Evolutionary conservation across 345 rosid genomes (phyloP).

Genomic region (Camelina neglecta): DNA sequence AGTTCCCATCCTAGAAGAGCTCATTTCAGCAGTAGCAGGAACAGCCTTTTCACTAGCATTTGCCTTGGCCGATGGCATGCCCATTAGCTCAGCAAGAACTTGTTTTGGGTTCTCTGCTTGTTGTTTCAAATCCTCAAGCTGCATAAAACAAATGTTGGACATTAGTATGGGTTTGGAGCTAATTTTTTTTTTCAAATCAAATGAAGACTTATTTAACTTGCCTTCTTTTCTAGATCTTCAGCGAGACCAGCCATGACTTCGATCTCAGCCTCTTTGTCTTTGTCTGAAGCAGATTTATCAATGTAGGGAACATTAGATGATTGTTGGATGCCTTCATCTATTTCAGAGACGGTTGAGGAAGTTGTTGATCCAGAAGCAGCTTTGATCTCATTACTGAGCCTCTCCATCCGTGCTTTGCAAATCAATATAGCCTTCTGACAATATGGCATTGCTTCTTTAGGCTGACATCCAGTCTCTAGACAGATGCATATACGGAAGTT

Average conservation of each 20-base stretch:
- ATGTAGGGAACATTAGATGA: constrained; percentile 58
- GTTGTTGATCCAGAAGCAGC: constrained; percentile 53
- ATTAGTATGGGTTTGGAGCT: constrained; percentile 3
- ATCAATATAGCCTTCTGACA: constrained; percentile 79
- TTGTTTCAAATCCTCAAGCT: constrained; percentile 96
- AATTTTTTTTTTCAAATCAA: too few species aligned
- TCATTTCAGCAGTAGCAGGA: constrained; percentile 48
- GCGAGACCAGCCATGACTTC: constrained; percentile 65
- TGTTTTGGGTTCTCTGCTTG: constrained; percentile 65
- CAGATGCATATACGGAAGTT: constrained; percentile 88
- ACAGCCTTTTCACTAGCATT: constrained; percentile 50
- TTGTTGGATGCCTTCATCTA: constrained; percentile 59
- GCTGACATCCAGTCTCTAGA: constrained; percentile 78
- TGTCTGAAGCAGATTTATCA: constrained; percentile 56
- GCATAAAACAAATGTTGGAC: constrained; percentile 36
- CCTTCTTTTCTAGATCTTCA: constrained; percentile 93
- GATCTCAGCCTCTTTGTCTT: constrained; percentile 81
- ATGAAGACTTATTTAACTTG: constrained; percentile 27
- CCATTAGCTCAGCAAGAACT: constrained; percentile 75
- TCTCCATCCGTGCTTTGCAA: constrained; percentile 71
- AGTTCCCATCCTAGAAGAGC: constrained; percentile 68
- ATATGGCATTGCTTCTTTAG: constrained; percentile 78
- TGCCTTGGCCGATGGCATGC: constrained; percentile 59
- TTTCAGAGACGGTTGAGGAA: constrained; percentile 57
- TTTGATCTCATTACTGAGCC: constrained; percentile 64